Evolutionary conservation across 2,329 filamentous ascomycete genomes (phyloP).

Genomic region (Cercospora sojina): DNA sequence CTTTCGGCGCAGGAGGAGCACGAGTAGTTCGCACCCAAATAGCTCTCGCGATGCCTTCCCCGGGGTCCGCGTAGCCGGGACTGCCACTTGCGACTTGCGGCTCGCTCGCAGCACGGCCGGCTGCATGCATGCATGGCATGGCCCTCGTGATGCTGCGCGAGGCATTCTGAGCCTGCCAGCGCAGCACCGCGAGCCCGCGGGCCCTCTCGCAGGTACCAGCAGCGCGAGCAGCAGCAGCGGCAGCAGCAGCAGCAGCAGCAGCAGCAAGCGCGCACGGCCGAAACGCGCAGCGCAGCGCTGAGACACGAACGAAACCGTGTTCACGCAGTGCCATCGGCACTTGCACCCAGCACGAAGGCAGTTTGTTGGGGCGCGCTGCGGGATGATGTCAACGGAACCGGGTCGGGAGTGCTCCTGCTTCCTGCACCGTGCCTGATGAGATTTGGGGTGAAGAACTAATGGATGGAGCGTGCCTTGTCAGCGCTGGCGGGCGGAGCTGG

Average conservation of each 20-base stretch:
- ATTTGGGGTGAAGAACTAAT: not conserved
- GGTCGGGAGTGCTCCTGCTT: not conserved
- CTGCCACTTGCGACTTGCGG: not conserved
- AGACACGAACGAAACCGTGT: slow-evolving; percentile 15
- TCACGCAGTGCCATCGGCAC: slow-evolving; percentile 6
- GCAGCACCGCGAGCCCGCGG: not conserved
- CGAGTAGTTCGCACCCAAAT: slow-evolving; percentile 3
- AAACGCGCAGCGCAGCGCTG: slow-evolving; percentile 1
- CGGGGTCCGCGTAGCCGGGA: slow-evolving; percentile 7
- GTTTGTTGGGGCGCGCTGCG: not conserved
- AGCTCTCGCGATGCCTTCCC: not conserved
- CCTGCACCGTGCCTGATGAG: not conserved
- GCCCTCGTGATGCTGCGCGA: slow-evolving; percentile 3
- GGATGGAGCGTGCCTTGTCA: not conserved
- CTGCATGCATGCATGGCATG: not conserved
- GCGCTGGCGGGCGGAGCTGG: not conserved
- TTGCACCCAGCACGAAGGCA: not conserved
- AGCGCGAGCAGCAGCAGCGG: not conserved
- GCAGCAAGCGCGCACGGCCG: slow-evolving; percentile 1
- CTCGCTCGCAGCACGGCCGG: not conserved
- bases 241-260: not conserved
- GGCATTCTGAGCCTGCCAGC: slow-evolving; percentile 4
- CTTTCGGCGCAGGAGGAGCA: not conserved
- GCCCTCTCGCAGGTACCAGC: not conserved
- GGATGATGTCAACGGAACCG: slow-evolving; percentile 1